A percentile compares a stretch with the other conserved stretches of the same genome.
Evolutionary conservation across 805 yeast species (phyloP).

Genomic region (Cyberlindnera suaveolens): DNA sequence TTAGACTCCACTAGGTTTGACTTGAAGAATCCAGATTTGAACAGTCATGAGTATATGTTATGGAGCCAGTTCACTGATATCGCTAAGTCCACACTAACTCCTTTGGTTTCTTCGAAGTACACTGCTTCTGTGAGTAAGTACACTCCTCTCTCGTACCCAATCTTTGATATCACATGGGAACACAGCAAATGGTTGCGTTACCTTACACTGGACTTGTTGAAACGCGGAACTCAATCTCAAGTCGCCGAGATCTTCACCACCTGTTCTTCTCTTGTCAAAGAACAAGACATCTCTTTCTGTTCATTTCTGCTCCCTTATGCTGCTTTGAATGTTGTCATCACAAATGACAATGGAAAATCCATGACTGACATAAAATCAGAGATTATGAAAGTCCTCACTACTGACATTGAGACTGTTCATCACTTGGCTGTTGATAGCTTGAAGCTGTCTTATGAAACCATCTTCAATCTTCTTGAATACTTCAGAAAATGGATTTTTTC

Average conservation of each 20-base stretch:
- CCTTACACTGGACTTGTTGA: constrained; percentile 62
- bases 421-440: constrained; percentile 55
- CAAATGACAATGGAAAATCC: constrained; percentile 32
- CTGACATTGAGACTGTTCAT: constrained; percentile 36
- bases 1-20: constrained; percentile 32
- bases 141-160: constrained; percentile 52
- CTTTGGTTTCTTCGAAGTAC: constrained; percentile 69
- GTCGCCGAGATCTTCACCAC: constrained; percentile 48
- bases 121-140: constrained; percentile 41
- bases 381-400: constrained; percentile 49
- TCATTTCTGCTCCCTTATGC: constrained; percentile 74
- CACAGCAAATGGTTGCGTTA: constrained; percentile 68
- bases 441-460: constrained; percentile 60
- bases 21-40: constrained; percentile 18
- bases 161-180: constrained; percentile 47
- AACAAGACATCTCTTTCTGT: constrained; percentile 64
- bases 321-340: constrained; percentile 55
- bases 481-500: constrained; percentile 62
- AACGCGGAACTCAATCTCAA: constrained; percentile 23
- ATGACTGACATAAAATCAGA: constrained; percentile 48
- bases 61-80: constrained; percentile 64
- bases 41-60: constrained; percentile 29
- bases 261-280: constrained; percentile 58
- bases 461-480: constrained; percentile 78
- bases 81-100: constrained; percentile 67